Percentiles rank a stretch among this genome's conserved stretches.
Evolutionary conservation across 1,284 basidiomycete genomes (phyloP).

Genomic region (Golubevia sp.): DNA sequence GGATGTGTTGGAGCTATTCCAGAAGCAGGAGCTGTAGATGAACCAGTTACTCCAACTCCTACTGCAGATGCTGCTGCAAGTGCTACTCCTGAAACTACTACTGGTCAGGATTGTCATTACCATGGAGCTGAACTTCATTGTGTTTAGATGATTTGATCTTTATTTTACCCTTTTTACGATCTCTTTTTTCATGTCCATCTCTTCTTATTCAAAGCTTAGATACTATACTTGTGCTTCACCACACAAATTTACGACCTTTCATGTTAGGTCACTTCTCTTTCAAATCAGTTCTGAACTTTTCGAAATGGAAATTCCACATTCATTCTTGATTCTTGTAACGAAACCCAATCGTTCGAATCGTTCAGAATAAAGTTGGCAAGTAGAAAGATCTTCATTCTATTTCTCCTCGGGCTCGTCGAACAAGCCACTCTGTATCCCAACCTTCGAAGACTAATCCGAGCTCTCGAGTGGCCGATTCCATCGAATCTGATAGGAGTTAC

Average conservation of each 20-base stretch:
- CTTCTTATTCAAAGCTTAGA: no score
- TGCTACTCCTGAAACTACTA: background rate
- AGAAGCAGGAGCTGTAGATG: background rate
- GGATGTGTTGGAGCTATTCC: constrained; percentile 17
- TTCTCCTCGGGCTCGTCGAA: constrained; percentile 11
- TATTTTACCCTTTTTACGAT: no score
- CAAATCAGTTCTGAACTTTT: no score
- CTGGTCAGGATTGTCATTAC: background rate
- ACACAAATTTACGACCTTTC: no score
- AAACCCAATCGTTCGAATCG: no score
- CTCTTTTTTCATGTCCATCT: no score
- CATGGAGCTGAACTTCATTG: background rate
- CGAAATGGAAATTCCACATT: no score
- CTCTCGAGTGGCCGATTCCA: constrained; percentile 21
- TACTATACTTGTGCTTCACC: no score
- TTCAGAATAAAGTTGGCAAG: no score
- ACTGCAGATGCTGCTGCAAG: background rate
- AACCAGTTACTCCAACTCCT: background rate
- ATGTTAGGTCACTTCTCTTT: no score
- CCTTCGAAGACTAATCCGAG: constrained; percentile 35
- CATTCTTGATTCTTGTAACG: no score
- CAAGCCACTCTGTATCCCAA: constrained; percentile 38
- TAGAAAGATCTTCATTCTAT: background rate
- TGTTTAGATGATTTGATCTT: no score
- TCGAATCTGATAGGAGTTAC: constrained; percentile 12